Evolutionary conservation across 2,329 filamentous ascomycete species (phyloP).

Genomic region (Fusarium sp.): DNA sequence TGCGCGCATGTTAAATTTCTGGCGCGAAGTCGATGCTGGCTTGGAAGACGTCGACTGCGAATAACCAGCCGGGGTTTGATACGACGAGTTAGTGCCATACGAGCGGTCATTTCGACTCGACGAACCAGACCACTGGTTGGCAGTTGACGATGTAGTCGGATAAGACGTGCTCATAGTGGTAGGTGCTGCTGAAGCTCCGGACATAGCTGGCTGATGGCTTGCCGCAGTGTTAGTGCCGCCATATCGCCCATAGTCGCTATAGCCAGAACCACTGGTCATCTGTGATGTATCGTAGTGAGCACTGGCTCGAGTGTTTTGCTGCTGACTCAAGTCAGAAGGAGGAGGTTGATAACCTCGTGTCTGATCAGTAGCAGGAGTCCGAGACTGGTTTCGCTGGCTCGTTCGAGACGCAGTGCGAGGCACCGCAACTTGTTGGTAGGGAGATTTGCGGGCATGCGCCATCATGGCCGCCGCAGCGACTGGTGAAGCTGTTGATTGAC

Average conservation of each 20-base stretch:
- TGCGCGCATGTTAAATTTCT: constrained; percentile 44
- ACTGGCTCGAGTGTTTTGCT: constrained; percentile 20
- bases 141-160: constrained; percentile 31
- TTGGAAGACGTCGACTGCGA: constrained; percentile 32
- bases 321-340: constrained; percentile 27
- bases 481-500: constrained; percentile 50
- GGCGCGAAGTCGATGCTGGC: constrained; percentile 29
- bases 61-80: constrained; percentile 35
- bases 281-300: constrained; percentile 28
- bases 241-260: constrained; percentile 45
- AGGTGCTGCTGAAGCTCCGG: constrained; percentile 36
- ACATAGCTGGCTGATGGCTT: constrained; percentile 32
- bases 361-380: constrained; percentile 49
- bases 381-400: constrained; percentile 53
- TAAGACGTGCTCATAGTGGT: constrained; percentile 43
- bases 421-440: constrained; percentile 48
- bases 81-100: constrained; percentile 30
- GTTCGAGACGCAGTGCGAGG: constrained; percentile 54
- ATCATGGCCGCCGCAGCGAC: constrained; percentile 50
- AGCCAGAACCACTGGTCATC: constrained; percentile 28
- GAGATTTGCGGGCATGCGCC: constrained; percentile 51
- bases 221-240: constrained; percentile 5
- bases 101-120: constrained; percentile 32
- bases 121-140: constrained; percentile 48
- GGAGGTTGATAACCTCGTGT: constrained; percentile 40